A percentile compares a stretch with the other conserved stretches of the same genome.
Conservation (phyloP, 1,284 basidiomycete species). For the Leccinum angustisporum region DNA sequence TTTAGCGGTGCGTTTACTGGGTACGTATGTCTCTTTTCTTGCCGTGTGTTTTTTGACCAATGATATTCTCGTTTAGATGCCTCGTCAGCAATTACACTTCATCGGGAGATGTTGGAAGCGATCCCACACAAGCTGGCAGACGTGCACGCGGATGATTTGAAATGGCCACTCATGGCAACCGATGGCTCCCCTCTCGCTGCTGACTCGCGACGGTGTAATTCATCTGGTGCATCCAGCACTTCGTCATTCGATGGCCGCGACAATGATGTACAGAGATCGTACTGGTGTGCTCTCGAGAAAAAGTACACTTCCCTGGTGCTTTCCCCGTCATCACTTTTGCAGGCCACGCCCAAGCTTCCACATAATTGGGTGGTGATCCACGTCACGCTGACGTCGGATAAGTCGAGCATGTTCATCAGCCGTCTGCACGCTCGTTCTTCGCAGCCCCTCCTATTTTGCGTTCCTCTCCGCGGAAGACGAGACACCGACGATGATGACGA, state of each 20-base stretch:
- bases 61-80: slow-evolving; percentile 45
- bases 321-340: slow-evolving; percentile 21
- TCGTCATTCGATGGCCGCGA: too few relatives aligned
- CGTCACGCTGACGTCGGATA: slow-evolving; percentile 81
- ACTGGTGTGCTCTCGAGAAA: slow-evolving; percentile 39
- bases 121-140: slow-evolving; percentile 64
- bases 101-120: slow-evolving; percentile 78
- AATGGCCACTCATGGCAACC: slow-evolving; percentile 59
- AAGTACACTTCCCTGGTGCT: slow-evolving; percentile 26
- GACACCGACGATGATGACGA: slow-evolving; percentile 76
- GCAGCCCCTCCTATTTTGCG: slow-evolving; percentile 77
- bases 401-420: slow-evolving; percentile 80
- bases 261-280: too few relatives aligned
- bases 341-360: slow-evolving; percentile 53
- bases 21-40: slow-evolving; percentile 40
- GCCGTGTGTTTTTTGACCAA: slow-evolving; percentile 1
- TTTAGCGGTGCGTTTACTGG: slow-evolving; percentile 65
- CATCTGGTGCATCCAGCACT: too few relatives aligned
- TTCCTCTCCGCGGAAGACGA: slow-evolving; percentile 84
- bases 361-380: slow-evolving; percentile 84
- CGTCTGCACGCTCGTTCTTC: slow-evolving; percentile 62
- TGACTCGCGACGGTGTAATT: slow-evolving; percentile 1
- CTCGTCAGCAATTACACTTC: slow-evolving; percentile 72
- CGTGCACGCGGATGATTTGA: slow-evolving; percentile 54
- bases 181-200: slow-evolving; percentile 40